Conservation (phyloP, 2,329 filamentous ascomycete genomes). For the Ilyonectria sp. region DNA sequence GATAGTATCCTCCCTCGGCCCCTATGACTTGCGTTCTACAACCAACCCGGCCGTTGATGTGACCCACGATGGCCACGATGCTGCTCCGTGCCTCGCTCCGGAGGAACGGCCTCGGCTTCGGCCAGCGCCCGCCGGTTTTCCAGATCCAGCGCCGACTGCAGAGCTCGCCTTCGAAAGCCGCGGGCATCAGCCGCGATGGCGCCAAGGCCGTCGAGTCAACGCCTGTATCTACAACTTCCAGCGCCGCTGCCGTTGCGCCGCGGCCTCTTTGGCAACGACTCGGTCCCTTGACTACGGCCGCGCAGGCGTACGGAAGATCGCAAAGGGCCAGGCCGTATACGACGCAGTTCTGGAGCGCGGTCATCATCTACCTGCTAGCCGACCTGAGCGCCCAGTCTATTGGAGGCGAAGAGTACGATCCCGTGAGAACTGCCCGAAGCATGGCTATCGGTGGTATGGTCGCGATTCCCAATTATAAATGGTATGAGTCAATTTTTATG, state of each 20-base stretch:
- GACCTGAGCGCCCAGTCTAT: constrained; percentile 85
- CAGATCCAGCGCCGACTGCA: constrained; percentile 40
- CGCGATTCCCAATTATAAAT: constrained; percentile 85
- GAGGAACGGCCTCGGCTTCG: constrained; percentile 23
- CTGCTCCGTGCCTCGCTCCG: constrained; percentile 39
- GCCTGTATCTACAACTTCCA: constrained; percentile 33
- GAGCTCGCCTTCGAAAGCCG: constrained; percentile 15
- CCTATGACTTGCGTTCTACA: constrained; percentile 22
- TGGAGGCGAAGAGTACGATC: constrained; percentile 74
- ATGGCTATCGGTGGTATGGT: constrained; percentile 81
- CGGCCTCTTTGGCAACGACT: constrained; percentile 70
- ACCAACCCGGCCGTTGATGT: neutral
- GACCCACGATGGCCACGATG: constrained; percentile 35
- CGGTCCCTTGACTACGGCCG: constrained; percentile 68
- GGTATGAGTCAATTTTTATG: constrained; percentile 66
- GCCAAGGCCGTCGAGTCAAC: constrained; percentile 29
- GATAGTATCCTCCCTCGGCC: constrained; percentile 2
- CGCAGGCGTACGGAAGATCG: constrained; percentile 76
- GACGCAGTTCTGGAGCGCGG: constrained; percentile 83
- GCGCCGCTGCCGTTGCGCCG: constrained; percentile 33
- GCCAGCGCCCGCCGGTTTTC: constrained; percentile 25
- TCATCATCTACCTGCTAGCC: constrained; percentile 84
- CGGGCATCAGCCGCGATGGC: neutral
- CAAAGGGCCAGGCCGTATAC: constrained; percentile 81
- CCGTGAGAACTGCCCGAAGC: constrained; percentile 77